Conservation (phyloP, 1,284 basidiomycete genomes). For the Vanrija pseudolonga region DNA sequence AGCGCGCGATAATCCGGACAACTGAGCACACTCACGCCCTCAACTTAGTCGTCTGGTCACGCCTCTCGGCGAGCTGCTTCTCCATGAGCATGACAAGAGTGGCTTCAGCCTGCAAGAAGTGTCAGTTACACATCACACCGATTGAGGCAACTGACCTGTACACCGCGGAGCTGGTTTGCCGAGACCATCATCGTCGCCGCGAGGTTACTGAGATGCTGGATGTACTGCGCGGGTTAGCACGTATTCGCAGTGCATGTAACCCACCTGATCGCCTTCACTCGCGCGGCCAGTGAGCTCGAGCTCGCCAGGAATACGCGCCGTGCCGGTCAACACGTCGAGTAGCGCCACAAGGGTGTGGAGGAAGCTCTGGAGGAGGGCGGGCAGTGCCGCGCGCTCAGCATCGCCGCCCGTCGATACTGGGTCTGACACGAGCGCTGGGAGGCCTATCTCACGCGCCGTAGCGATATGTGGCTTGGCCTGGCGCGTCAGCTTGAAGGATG, state of each 20-base stretch:
- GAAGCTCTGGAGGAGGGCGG: conserved; percentile 39
- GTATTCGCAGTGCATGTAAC: background rate
- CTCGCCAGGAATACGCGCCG: conserved; percentile 38
- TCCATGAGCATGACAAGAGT: conserved; percentile 46
- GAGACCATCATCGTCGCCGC: conserved; percentile 45
- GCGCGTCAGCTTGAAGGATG: background rate
- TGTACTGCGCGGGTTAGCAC: conserved; percentile 29
- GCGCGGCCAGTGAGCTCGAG: conserved; percentile 29
- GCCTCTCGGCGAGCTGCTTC: conserved; percentile 35
- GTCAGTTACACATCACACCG: conserved; percentile 1
- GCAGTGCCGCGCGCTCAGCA: conserved; percentile 20
- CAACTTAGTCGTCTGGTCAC: conserved; percentile 30
- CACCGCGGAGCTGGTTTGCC: conserved; percentile 37
- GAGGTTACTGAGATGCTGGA: conserved; percentile 44
- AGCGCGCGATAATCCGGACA: background rate
- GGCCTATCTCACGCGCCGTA: conserved; percentile 28
- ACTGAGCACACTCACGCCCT: conserved; percentile 22
- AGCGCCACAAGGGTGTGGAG: conserved; percentile 42
- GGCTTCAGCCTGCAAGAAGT: conserved; percentile 29
- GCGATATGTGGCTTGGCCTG: conserved; percentile 37
- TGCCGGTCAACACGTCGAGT: conserved; percentile 35
- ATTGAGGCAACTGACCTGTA: conserved; percentile 21
- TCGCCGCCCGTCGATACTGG: conserved; percentile 15
- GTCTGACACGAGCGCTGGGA: conserved; percentile 25
- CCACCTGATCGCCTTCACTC: conserved; percentile 44